Base-by-base conservation (phyloP, 768 basidiomycete species). In the Leucocoprinus leucothites region DNA sequence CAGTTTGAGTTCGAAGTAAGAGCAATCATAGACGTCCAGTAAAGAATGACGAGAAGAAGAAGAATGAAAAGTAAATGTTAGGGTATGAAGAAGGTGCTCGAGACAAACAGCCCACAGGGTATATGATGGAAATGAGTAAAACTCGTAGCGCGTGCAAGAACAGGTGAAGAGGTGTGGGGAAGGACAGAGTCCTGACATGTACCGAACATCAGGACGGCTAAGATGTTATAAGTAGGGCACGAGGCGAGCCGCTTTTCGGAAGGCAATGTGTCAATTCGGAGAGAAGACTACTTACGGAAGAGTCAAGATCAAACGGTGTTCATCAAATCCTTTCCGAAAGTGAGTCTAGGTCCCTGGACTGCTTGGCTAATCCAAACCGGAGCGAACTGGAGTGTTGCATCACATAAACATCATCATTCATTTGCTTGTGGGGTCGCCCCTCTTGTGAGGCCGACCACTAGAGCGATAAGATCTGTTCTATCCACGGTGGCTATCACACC, bases 1-100 rank as follows among this genome's bases (percentile, higher is more conserved):
- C 88, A 91, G 47, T 75, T 73, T 63, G 88, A 89, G 63, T 78
- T 78, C 57, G 80, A 65, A 62, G 81, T 80, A 66, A 87, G 66
- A 67, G 78, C 80, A 63, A 90, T 79, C 89, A 90, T 89, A 57
- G 58, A 59, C 52, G 55, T 58, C 61, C 60, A 71, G 69, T 71
- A 68, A 68, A 61, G 65, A 67, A 45, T 51, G 63, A 65, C 67
- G 58, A 63, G 22, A 38, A n/a, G 16, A 38, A 38, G 18, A n/a
- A 51, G 60, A 53, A 49, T 57, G 60, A 60, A 53, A 57, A 56
- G 59, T 58, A 58, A 50, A 50, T 53, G 25, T 50, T 21, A 48
- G 51, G 48, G 35, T 58, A 55, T 65, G 58, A 62, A 60, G 63
- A 60, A 60, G 61, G 58, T 56, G 54, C 38, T 59, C 51, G 45